A percentile compares a stretch with the other conserved stretches of the same genome.
These are phyloP conservation scores for Verticillium isaacii DNA, from an alignment of 2,329 filamentous ascomycete genomes.

Conservation along the genomic window DNA sequence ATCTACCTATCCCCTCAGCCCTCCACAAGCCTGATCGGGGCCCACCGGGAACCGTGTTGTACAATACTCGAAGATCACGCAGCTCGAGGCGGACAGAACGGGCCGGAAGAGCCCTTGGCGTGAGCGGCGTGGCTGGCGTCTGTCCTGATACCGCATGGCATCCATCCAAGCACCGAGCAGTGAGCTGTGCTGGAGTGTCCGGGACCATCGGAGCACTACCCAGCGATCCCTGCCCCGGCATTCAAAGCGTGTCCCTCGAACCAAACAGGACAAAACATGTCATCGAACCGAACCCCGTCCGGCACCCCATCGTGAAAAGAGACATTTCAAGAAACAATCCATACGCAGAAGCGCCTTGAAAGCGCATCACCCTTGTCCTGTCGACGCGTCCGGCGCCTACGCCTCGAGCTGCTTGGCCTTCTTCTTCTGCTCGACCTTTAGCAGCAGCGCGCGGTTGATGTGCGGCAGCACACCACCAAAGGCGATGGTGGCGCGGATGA, in stretches of 20 bases:
- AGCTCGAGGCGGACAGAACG: background rate
- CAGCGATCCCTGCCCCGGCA: background rate
- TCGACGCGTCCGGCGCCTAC: conserved; percentile 2
- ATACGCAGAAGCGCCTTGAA: conserved; percentile 11
- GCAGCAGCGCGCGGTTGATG: conserved; percentile 93
- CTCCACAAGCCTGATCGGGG: background rate
- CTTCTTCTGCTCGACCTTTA: conserved; percentile 98
- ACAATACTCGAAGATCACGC: background rate
- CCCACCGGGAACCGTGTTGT: background rate
- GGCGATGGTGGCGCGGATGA: conserved; percentile 96
- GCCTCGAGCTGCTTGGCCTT: conserved; percentile 51
- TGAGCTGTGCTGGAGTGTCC: background rate
- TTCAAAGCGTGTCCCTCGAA: background rate
- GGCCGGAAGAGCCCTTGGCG: background rate
- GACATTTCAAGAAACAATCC: background rate
- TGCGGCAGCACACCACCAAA: conserved; percentile 97
- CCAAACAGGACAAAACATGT: background rate
- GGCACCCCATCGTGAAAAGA: background rate
- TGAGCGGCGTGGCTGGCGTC: background rate
- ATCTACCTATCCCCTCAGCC: conserved; percentile 15
- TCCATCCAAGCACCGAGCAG: background rate
- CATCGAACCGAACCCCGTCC: conserved; percentile 8
- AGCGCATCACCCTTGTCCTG: conserved; percentile 14
- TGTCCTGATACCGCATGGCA: background rate
- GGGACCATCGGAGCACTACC: background rate